phyloP scores from a whole-genome alignment of 345 rosid genomes.

The Eucalyptus tenuipes region DNA sequence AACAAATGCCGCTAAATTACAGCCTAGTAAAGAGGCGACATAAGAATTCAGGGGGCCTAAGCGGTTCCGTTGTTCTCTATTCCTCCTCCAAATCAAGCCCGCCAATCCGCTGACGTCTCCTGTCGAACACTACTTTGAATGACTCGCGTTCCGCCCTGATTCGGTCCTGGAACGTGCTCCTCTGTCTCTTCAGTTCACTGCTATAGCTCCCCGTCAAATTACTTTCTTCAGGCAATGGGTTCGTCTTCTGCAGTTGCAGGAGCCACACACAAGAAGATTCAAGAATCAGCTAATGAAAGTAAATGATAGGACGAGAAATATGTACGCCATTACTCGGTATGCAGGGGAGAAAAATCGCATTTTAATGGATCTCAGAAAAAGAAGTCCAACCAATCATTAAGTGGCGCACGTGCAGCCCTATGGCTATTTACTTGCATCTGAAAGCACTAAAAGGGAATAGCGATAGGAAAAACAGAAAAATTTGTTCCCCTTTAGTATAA shows the following conservation, averaged over 20 bases:
- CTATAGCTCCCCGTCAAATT: slow-evolving; percentile 8
- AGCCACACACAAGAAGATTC: not conserved
- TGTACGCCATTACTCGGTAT: not conserved
- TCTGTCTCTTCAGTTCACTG: slow-evolving; percentile 22
- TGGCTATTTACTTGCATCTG: not conserved
- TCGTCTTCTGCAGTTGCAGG: slow-evolving; percentile 43
- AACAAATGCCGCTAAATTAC: not conserved
- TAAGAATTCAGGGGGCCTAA: not conserved
- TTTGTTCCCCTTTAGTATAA: not conserved
- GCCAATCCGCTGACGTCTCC: slow-evolving; percentile 44
- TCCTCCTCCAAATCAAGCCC: slow-evolving; percentile 41
- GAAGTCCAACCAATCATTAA: not conserved
- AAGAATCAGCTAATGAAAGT: not conserved
- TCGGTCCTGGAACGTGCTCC: slow-evolving; percentile 60
- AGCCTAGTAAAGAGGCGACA: not conserved
- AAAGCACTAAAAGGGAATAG: not conserved
- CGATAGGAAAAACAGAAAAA: not conserved
- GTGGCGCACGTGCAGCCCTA: not conserved
- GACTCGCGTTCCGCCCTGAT: slow-evolving; percentile 77
- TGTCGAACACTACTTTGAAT: slow-evolving; percentile 75
- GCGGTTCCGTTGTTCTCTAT: not conserved
- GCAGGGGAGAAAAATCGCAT: not conserved
- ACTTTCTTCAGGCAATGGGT: slow-evolving; percentile 47
- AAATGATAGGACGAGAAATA: not conserved
- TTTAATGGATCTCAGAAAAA: not conserved